Conservation (phyloP, 2,329 filamentous ascomycete species). For the Lizonia empirigonia region DNA sequence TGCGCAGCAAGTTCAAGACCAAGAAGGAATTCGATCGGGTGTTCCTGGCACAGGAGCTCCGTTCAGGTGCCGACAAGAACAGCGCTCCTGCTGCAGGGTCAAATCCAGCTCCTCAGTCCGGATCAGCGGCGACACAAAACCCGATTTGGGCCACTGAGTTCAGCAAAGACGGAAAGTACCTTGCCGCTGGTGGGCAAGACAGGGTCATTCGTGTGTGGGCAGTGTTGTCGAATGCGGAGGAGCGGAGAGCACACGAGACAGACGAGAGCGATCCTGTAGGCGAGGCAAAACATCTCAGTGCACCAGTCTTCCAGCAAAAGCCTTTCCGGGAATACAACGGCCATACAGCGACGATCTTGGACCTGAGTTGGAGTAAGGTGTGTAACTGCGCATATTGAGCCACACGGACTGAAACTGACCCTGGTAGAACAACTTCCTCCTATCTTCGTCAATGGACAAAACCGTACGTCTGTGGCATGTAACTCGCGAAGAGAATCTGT, state of each 20-base stretch:
- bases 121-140: constrained; percentile 52
- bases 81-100: constrained; percentile 30
- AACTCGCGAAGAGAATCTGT: constrained; percentile 81
- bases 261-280: constrained; percentile 65
- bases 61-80: constrained; percentile 55
- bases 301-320: constrained; percentile 84
- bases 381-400: background rate
- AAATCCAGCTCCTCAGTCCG: constrained; percentile 40
- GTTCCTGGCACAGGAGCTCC: constrained; percentile 91
- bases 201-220: constrained; percentile 85
- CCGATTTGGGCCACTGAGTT: constrained; percentile 94
- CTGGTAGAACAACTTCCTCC: constrained; percentile 81
- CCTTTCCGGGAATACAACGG: constrained; percentile 80
- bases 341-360: constrained; percentile 84
- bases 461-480: constrained; percentile 94
- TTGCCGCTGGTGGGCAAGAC: constrained; percentile 92
- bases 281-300: constrained; percentile 71
- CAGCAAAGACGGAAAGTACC: constrained; percentile 85
- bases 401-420: background rate
- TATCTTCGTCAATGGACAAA: constrained; percentile 98
- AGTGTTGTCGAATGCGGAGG: constrained; percentile 81
- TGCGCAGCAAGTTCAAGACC: constrained; percentile 80
- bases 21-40: constrained; percentile 80
- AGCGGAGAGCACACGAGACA: constrained; percentile 74
- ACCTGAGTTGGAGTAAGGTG: constrained; percentile 94